Conservation (phyloP, 2,329 filamentous ascomycete genomes). For the Periconia sp. region DNA sequence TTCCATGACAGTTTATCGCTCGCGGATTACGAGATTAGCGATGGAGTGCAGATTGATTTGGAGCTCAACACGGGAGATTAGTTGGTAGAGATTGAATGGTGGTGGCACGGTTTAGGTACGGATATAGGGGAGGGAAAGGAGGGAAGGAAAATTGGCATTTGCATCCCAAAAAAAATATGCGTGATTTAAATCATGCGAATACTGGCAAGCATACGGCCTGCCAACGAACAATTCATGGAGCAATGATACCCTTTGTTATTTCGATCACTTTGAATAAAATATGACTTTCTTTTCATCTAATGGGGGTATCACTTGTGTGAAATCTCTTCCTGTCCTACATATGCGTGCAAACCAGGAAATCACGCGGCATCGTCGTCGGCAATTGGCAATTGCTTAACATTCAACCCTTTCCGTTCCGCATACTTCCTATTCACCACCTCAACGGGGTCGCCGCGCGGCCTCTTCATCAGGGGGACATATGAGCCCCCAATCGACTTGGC, state of each 20-base stretch:
- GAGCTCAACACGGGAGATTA: constrained; percentile 42
- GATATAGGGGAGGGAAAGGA: not conserved
- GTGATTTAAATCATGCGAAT: too few relatives aligned
- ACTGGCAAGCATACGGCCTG: not conserved
- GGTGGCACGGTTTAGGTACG: not conserved
- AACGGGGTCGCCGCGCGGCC: constrained; percentile 58
- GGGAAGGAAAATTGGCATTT: not conserved
- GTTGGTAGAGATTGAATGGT: not conserved
- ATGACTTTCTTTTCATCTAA: not conserved
- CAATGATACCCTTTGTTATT: not conserved
- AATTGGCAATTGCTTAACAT: constrained; percentile 15
- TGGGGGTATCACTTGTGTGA: not conserved
- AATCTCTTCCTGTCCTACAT: too few relatives aligned
- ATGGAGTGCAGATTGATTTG: constrained; percentile 69
- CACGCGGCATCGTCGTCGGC: constrained; percentile 35
- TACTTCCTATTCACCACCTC: constrained; percentile 66
- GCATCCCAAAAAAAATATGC: not conserved
- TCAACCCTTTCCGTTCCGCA: constrained; percentile 53
- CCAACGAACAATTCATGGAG: not conserved
- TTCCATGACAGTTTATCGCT: constrained; percentile 90
- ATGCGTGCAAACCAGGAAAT: not conserved
- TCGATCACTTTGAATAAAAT: not conserved
- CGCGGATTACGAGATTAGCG: constrained; percentile 91
- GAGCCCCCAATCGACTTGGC: constrained; percentile 57
- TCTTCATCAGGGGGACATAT: constrained; percentile 60